These are phyloP conservation scores for Amauroascus verrucosus DNA, from an alignment of 2,329 filamentous ascomycete species.

Conservation along the genomic window DNA sequence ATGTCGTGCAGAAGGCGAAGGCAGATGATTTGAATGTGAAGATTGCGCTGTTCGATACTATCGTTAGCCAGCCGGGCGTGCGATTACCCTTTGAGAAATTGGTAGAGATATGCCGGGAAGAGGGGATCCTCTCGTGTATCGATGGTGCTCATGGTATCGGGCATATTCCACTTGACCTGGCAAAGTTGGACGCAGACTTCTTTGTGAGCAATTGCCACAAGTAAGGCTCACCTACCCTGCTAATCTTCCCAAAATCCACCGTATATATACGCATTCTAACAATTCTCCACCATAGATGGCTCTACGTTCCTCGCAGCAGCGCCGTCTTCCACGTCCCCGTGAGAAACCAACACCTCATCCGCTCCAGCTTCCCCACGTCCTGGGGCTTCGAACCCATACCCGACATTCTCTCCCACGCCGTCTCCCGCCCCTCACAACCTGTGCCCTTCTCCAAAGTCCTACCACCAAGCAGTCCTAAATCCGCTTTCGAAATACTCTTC, in stretches of 20 bases:
- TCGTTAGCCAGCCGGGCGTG: constrained; percentile 69
- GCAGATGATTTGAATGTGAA: constrained; percentile 53
- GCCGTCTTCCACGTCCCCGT: constrained; percentile 69
- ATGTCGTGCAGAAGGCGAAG: constrained; percentile 46
- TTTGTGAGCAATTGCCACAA: constrained; percentile 82
- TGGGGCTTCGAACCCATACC: constrained; percentile 57
- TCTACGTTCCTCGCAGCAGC: constrained; percentile 67
- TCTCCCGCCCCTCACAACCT: constrained; percentile 5
- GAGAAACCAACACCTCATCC: constrained; percentile 65
- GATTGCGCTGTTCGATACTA: constrained; percentile 66
- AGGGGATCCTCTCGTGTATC: constrained; percentile 60
- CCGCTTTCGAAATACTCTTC: constrained; percentile 58
- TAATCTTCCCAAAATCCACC: neutral
- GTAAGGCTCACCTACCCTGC: constrained; percentile 18
- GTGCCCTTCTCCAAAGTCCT: neutral
- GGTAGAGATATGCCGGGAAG: constrained; percentile 52
- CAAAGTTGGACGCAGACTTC: constrained; percentile 64
- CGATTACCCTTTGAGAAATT: constrained; percentile 67
- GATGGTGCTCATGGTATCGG: constrained; percentile 82
- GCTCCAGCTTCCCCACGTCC: constrained; percentile 66
- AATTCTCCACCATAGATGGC: constrained; percentile 49
- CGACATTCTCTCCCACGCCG: constrained; percentile 13
- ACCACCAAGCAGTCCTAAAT: constrained; percentile 33
- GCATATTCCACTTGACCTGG: constrained; percentile 61
- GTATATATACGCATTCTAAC: neutral